Conservation (phyloP, 768 basidiomycete genomes). For the Mycena amicta region DNA sequence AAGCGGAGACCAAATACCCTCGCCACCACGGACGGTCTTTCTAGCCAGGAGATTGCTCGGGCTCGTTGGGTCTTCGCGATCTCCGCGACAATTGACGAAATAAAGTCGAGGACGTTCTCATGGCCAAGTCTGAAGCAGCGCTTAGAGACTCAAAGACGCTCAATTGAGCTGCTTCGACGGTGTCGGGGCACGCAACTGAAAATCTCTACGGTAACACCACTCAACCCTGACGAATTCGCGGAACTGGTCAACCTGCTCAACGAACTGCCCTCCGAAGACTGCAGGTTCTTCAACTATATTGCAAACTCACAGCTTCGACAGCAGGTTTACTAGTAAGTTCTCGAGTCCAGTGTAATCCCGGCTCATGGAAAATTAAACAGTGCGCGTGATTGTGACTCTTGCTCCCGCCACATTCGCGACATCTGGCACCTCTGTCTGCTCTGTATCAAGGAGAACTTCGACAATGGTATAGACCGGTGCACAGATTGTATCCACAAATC, state of each 20-base stretch:
- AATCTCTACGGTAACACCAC: background rate
- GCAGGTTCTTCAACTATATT: constrained; percentile 7
- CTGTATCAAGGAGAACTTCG: constrained; percentile 13
- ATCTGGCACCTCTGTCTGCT: constrained; percentile 7
- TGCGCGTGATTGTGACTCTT: constrained; percentile 8
- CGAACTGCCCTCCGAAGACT: constrained; percentile 2
- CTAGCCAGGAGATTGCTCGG: constrained; percentile 6
- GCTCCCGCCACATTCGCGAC: background rate
- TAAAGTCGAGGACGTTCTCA: constrained; percentile 2
- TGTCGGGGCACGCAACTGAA: background rate
- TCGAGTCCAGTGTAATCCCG: no score
- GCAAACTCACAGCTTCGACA: constrained; percentile 6
- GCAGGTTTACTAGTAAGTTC: constrained; percentile 1
- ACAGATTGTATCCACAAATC: constrained; percentile 4
- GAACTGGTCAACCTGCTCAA: background rate
- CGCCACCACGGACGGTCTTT: no score
- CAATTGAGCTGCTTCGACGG: background rate
- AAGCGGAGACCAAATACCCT: no score
- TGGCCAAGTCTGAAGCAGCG: constrained; percentile 13
- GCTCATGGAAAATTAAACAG: background rate
- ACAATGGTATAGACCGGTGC: background rate
- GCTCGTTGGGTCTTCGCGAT: constrained; percentile 21
- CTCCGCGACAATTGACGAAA: constrained; percentile 7
- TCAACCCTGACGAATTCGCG: background rate
- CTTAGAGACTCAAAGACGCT: constrained; percentile 12